phyloP scores from a whole-genome alignment of 257 asterid genomes.

The Cordia subcordata region DNA sequence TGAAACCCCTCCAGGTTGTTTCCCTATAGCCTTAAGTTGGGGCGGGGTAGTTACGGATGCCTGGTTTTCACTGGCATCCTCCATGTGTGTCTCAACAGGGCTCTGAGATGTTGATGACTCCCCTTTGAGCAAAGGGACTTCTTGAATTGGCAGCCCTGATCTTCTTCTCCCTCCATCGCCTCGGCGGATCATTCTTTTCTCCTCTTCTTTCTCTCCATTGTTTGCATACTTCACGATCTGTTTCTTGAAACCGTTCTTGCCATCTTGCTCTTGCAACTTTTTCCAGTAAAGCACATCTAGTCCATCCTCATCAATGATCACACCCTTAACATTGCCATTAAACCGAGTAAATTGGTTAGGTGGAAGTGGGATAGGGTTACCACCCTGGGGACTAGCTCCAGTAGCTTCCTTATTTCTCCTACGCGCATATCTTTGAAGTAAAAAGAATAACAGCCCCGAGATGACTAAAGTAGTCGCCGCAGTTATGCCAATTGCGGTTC shows the following conservation, averaged over 20 bases:
- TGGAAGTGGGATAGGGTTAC: slow-evolving; percentile 14
- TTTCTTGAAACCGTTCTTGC: slow-evolving; percentile 39
- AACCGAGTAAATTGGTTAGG: slow-evolving; percentile 36
- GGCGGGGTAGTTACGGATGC: background rate
- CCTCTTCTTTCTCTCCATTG: slow-evolving; percentile 36
- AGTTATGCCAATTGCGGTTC: slow-evolving; percentile 57
- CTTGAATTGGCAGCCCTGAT: slow-evolving; percentile 41
- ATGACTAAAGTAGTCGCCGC: slow-evolving; percentile 52
- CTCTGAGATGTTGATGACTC: slow-evolving; percentile 71
- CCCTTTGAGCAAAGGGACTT: slow-evolving; percentile 66
- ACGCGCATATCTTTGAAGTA: slow-evolving; percentile 31
- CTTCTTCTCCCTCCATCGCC: slow-evolving; percentile 15
- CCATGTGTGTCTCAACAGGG: slow-evolving; percentile 39
- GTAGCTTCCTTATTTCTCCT: slow-evolving; percentile 25
- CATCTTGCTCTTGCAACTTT: slow-evolving; percentile 44
- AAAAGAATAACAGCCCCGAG: slow-evolving; percentile 39
- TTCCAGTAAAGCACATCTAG: slow-evolving; percentile 92
- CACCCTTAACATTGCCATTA: slow-evolving; percentile 64
- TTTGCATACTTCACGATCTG: slow-evolving; percentile 33
- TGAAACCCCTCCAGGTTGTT: slow-evolving; percentile 9
- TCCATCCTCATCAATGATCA: slow-evolving; percentile 87
- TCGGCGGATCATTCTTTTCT: slow-evolving; percentile 38
- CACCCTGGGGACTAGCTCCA: background rate
- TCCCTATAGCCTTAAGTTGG: slow-evolving; percentile 25
- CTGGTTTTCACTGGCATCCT: background rate